Evolutionary conservation across 345 rosid genomes (phyloP), one percentile per base, ranked within the genome.

Genomic region (Gossypium ekmanianum): DNA sequence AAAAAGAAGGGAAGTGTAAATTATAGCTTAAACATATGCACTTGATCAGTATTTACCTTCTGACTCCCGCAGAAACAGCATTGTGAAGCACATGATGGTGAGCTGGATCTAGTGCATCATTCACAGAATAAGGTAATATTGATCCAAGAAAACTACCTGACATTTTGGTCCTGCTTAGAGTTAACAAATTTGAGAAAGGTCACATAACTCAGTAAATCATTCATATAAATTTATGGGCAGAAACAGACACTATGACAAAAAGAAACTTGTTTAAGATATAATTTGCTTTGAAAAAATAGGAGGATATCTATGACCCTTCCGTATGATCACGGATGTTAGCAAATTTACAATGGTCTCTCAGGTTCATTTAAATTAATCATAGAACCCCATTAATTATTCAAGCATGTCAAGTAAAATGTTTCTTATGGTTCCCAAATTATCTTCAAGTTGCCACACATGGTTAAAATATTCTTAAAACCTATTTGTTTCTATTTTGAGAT

Each of bases 81-180:
- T 85, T 87, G n/a, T 83, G 97, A 75, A 92, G 91, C 55, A 94
- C 91, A 22, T 86, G 91, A 76, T 92, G 98, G 80, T 88, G 80
- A 17, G 89, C 89, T 51, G 97, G 92, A 84, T 92, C 97, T 24
- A 92, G 77, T 34, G 85, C 92, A 81, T 92, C 97, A 83, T 87
- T 88, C 70, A 94, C 89, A 6, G 93, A 86, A 62, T 89, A 84
- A 0, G 97, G 97, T 75, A 94, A 83, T 55, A 94, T 85, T 2
- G 92, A 88, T 68, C 94, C 98, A 75, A 91, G 93, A 75, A 89
- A 79, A 80, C 94, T 81, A 75, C 80, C 87, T 39, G 97, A 87
- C 78, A 89, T 87, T 87, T 78, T 89, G 51, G 81, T 76, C 79
- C 94, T 91, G 87, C 57, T 58, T 61, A 61, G 51, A n/a, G 58